Evolutionary conservation across 768 basidiomycete species (phyloP).

Genomic region (Strobilomyces dryophilus): DNA sequence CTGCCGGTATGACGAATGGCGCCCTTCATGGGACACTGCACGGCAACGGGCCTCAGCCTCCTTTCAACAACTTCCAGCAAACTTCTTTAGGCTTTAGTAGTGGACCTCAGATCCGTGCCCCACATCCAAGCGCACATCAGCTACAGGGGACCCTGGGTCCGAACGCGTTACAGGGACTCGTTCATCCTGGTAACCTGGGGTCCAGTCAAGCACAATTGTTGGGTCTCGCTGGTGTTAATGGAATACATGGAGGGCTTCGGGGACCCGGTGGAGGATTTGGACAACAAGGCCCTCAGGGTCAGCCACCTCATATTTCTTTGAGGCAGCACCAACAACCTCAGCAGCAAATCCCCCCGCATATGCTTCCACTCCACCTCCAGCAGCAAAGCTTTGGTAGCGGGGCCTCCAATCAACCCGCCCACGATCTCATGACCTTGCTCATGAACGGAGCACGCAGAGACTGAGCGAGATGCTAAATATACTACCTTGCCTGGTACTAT

Average conservation of each 20-base stretch:
- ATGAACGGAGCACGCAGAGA: slow-evolving; percentile 72
- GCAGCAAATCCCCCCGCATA: slow-evolving; percentile 53
- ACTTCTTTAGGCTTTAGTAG: slow-evolving; percentile 43
- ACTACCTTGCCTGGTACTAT: slow-evolving; percentile 5
- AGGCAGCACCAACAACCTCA: slow-evolving; percentile 35
- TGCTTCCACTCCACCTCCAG: slow-evolving; percentile 55
- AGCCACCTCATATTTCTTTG: slow-evolving; percentile 28
- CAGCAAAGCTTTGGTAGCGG: slow-evolving; percentile 49
- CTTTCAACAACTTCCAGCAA: slow-evolving; percentile 52
- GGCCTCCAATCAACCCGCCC: slow-evolving; percentile 52
- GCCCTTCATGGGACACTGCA: slow-evolving; percentile 46
- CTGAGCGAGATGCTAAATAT: slow-evolving; percentile 34
- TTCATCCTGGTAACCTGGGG: slow-evolving; percentile 50
- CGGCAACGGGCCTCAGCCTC: slow-evolving; percentile 42
- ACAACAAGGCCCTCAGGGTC: slow-evolving; percentile 31
- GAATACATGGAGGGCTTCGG: slow-evolving; percentile 42
- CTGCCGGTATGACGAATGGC: slow-evolving; percentile 44
- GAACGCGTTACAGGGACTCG: slow-evolving; percentile 49
- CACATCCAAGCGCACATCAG: slow-evolving; percentile 44
- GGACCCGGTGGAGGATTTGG: slow-evolving; percentile 42
- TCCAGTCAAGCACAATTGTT: slow-evolving; percentile 46
- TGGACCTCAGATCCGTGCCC: slow-evolving; percentile 44
- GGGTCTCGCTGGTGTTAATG: slow-evolving; percentile 43
- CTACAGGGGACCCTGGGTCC: slow-evolving; percentile 43
- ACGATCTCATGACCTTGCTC: slow-evolving; percentile 80